Evolutionary conservation across 2,329 filamentous ascomycete species (phyloP).

Genomic region (Didymella lethalis): DNA sequence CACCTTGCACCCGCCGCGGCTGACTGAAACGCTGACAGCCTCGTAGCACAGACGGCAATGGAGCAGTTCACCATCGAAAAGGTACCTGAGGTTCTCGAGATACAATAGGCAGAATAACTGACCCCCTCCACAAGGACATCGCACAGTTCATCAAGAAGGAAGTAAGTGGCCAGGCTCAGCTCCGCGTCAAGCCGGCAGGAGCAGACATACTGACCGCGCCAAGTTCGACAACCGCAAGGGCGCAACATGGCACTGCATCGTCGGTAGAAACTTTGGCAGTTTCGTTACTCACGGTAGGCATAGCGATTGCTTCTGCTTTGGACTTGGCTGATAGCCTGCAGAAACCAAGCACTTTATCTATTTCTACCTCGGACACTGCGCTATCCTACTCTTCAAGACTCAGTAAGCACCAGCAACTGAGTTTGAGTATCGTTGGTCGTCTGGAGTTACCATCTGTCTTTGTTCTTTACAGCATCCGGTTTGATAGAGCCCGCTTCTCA

Average conservation of each 20-base stretch:
- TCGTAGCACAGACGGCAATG: slow-evolving; percentile 73
- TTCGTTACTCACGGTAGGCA: slow-evolving; percentile 93
- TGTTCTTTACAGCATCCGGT: not conserved
- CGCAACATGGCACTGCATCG: slow-evolving; percentile 99
- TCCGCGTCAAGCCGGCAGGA: not conserved
- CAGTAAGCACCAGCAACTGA: slow-evolving; percentile 64
- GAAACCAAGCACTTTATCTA: slow-evolving; percentile 99
- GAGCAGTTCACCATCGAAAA: slow-evolving; percentile 76
- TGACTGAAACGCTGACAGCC: slow-evolving; percentile 33
- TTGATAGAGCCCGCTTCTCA: slow-evolving; percentile 16
- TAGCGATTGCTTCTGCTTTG: too few relatives aligned
- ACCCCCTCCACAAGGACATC: slow-evolving; percentile 73
- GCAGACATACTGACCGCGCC: slow-evolving; percentile 23
- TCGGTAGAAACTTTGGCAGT: slow-evolving; percentile 97
- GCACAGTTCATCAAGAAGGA: slow-evolving; percentile 95
- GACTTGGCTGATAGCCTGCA: slow-evolving; percentile 53
- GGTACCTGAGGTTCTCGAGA: slow-evolving; percentile 51
- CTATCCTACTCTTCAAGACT: slow-evolving; percentile 98
- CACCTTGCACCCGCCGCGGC: slow-evolving; percentile 12
- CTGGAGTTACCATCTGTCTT: slow-evolving; percentile 11
- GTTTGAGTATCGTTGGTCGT: slow-evolving; percentile 9
- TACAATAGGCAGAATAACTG: slow-evolving; percentile 2
- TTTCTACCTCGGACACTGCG: slow-evolving; percentile 98
- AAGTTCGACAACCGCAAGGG: slow-evolving; percentile 98
- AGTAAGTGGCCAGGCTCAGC: slow-evolving; percentile 57